Evolutionary conservation across 768 basidiomycete species (phyloP).

Genomic region (Collybia mongolica): DNA sequence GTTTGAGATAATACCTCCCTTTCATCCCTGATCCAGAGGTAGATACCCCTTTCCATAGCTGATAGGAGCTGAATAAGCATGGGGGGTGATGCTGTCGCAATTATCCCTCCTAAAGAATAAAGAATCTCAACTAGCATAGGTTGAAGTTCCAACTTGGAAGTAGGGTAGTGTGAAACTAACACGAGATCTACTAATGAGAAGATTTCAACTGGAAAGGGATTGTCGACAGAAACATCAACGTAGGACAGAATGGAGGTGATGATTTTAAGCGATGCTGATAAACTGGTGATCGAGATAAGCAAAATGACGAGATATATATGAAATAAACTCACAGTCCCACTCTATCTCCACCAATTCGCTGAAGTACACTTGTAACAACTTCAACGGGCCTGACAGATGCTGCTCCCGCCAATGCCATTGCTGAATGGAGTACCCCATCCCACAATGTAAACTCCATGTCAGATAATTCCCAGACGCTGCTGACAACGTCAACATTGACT

Average conservation of each 20-base stretch:
- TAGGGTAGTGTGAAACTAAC: conserved; percentile 34
- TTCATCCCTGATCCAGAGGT: conserved; percentile 54
- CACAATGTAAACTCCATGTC: conserved; percentile 40
- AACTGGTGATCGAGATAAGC: conserved; percentile 12
- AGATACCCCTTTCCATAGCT: conserved; percentile 35
- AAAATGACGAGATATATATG: not conserved
- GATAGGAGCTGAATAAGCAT: conserved; percentile 34
- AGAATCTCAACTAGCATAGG: conserved; percentile 34
- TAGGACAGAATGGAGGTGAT: conserved; percentile 20
- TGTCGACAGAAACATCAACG: conserved; percentile 16
- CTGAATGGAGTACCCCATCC: conserved; percentile 32
- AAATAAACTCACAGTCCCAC: conserved; percentile 6
- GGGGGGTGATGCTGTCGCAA: conserved; percentile 23
- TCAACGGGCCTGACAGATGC: conserved; percentile 11
- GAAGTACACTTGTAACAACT: conserved; percentile 28
- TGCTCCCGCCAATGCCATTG: conserved; percentile 22
- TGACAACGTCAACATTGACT: conserved; percentile 4
- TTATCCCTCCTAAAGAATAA: conserved; percentile 26
- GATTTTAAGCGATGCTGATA: conserved; percentile 19
- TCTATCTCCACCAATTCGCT: conserved; percentile 20
- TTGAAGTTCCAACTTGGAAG: conserved; percentile 20
- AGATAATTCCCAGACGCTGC: conserved; percentile 46
- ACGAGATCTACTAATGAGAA: conserved; percentile 26
- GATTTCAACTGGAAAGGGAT: conserved; percentile 18
- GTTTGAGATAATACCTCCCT: conserved; percentile 33